Percentiles rank a stretch among this genome's conserved stretches.
These are phyloP conservation scores for Xylaria curta DNA, from an alignment of 495 filamentous ascomycete species.

Conservation along the genomic window DNA sequence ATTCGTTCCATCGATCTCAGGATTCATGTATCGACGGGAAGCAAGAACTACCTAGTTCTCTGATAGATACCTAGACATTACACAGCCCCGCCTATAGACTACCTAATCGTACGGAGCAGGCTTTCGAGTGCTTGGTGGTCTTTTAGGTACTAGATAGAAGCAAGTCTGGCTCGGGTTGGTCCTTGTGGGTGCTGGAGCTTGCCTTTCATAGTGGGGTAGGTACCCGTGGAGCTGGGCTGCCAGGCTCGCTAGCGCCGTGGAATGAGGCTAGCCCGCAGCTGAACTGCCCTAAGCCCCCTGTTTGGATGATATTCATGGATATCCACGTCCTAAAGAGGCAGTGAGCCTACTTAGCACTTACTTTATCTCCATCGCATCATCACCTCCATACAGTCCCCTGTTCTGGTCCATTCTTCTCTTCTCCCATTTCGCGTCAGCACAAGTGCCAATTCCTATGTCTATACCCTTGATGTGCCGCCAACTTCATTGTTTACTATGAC, in stretches of 20 bases:
- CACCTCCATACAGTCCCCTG: neutral
- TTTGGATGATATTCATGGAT: neutral
- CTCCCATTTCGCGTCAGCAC: conserved; percentile 17
- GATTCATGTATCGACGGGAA: neutral
- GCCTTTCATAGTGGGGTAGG: conserved; percentile 7
- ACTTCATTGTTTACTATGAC: conserved; percentile 19
- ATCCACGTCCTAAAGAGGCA: conserved; percentile 8
- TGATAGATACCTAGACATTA: neutral
- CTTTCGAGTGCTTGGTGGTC: neutral
- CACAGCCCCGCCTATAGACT: neutral
- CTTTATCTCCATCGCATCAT: conserved; percentile 5
- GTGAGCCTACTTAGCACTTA: conserved; percentile 4
- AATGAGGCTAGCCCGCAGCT: conserved; percentile 25
- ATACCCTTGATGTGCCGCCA: neutral
- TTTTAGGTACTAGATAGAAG: neutral
- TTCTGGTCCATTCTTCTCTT: neutral
- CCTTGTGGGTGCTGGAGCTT: conserved; percentile 13
- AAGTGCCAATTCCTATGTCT: neutral
- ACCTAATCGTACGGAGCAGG: neutral
- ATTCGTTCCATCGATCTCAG: neutral
- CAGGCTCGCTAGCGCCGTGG: conserved; percentile 12
- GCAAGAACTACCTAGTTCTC: neutral
- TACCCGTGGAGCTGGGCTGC: conserved; percentile 22
- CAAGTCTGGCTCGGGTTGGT: neutral
- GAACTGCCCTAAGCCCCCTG: conserved; percentile 23